phyloP scores from a whole-genome alignment of 177 flowering plant genomes.

The Vitis hybrid region DNA sequence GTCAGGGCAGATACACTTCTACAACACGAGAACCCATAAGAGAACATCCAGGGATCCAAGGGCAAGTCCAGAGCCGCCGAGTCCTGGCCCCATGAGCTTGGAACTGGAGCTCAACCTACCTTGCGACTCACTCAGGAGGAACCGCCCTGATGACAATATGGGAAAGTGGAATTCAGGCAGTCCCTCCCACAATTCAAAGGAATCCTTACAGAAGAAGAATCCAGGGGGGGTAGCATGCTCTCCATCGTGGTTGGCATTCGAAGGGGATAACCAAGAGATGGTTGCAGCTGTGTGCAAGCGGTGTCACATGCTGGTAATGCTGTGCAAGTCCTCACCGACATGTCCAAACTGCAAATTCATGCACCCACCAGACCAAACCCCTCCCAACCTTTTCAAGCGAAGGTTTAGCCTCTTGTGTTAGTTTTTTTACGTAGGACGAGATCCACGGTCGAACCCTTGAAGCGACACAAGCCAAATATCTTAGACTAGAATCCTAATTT shows the following conservation, averaged over 20 bases:
- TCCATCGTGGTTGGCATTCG: constrained; percentile 49
- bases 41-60: constrained; percentile 67
- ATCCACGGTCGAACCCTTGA: no score
- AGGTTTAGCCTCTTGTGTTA: constrained; percentile 43
- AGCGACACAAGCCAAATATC: no score
- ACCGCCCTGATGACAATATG: background rate
- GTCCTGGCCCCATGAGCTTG: constrained; percentile 50
- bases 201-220: constrained; percentile 8
- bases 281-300: constrained; percentile 73
- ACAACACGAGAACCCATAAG: constrained; percentile 64
- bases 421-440: background rate
- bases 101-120: constrained; percentile 81
- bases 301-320: constrained; percentile 88
- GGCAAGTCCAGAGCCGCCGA: constrained; percentile 32
- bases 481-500: no score
- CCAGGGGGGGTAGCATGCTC: background rate
- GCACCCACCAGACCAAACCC: constrained; percentile 54
- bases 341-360: constrained; percentile 95
- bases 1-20: constrained; percentile 77
- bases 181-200: constrained; percentile 1
- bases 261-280: constrained; percentile 60
- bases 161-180: background rate
- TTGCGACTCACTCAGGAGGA: constrained; percentile 24
- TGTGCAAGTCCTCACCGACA: constrained; percentile 74
- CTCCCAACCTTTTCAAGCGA: constrained; percentile 36